A percentile compares a stretch with the other conserved stretches of the same genome.
phyloP scores from a whole-genome alignment of 305 asterid genomes.

The Stenogyne calaminthoides region DNA sequence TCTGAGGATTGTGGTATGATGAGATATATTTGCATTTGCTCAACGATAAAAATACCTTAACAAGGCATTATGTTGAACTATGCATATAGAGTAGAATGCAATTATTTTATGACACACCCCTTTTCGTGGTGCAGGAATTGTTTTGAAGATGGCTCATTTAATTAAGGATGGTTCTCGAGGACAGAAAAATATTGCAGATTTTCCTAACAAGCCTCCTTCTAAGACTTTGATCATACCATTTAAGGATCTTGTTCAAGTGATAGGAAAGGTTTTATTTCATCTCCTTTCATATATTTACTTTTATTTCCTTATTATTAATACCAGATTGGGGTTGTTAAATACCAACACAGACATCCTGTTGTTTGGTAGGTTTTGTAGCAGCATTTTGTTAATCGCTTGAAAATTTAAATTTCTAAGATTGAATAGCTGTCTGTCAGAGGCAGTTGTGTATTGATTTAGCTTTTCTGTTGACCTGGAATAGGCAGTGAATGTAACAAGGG shows the following conservation, averaged over 20 bases:
- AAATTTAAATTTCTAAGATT: conserved; percentile 7
- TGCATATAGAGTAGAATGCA: conserved; percentile 2
- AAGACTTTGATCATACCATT: conserved; percentile 73
- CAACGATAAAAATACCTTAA: conserved; percentile 3
- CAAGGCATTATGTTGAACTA: not conserved
- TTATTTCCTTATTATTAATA: conserved; percentile 14
- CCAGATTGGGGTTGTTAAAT: conserved; percentile 13
- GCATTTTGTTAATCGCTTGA: not conserved
- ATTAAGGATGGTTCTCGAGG: conserved; percentile 72
- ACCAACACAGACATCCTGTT: conserved; percentile 21
- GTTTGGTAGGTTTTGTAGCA: conserved; percentile 21
- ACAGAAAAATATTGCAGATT: conserved; percentile 49
- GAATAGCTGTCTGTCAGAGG: not conserved
- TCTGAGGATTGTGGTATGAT: conserved; percentile 84
- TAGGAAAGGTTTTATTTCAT: conserved; percentile 65
- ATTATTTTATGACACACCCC: not conserved
- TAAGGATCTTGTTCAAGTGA: conserved; percentile 86
- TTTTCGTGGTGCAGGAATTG: conserved; percentile 59
- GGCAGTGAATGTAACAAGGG: conserved; percentile 78
- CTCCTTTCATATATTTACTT: not conserved
- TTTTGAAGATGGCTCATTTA: conserved; percentile 84
- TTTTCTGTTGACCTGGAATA: conserved; percentile 44
- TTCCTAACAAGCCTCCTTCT: conserved; percentile 55
- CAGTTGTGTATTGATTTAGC: conserved; percentile 9
- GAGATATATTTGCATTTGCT: conserved; percentile 14